Conservation (phyloP, 495 filamentous ascomycete genomes). For the Ascodesmis nigricans region DNA sequence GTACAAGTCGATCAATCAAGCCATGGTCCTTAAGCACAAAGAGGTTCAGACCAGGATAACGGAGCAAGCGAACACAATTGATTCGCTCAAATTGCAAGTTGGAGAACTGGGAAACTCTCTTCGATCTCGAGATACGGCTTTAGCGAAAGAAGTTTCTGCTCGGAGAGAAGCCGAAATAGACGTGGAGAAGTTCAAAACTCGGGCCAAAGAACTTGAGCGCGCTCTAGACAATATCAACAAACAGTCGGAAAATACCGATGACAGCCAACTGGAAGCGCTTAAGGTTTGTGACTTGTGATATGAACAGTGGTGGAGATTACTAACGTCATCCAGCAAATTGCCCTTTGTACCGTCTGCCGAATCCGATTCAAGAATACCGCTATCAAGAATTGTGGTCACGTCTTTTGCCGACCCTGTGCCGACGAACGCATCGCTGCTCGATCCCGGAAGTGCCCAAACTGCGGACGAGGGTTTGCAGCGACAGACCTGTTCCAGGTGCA, state of each 20-base stretch:
- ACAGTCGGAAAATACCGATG: conserved; percentile 19
- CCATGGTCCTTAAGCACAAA: conserved; percentile 43
- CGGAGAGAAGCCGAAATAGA: conserved; percentile 22
- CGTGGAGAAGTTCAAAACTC: conserved; percentile 20
- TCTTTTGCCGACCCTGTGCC: conserved; percentile 78
- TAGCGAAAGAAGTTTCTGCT: conserved; percentile 15
- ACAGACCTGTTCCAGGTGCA: conserved; percentile 60
- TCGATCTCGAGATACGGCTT: conserved; percentile 47
- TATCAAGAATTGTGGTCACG: conserved; percentile 84
- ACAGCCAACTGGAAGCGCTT: conserved; percentile 19
- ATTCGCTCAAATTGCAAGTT: conserved; percentile 55
- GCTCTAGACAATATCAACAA: conserved; percentile 17
- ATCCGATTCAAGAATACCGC: conserved; percentile 82
- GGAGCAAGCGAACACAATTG: conserved; percentile 43
- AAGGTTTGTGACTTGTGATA: conserved; percentile 12
- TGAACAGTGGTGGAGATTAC: conserved; percentile 6
- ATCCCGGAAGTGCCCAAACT: conserved; percentile 85
- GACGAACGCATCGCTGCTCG: conserved; percentile 69
- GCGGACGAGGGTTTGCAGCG: conserved; percentile 69
- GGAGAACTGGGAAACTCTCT: conserved; percentile 49
- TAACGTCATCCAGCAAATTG: conserved; percentile 39
- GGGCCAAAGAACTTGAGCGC: conserved; percentile 18
- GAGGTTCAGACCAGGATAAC: conserved; percentile 43
- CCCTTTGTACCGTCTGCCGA: conserved; percentile 74
- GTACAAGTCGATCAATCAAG: conserved; percentile 47